phyloP scores from a whole-genome alignment of 2,329 filamentous ascomycete genomes.

The Sporothrix dimorphospora region DNA sequence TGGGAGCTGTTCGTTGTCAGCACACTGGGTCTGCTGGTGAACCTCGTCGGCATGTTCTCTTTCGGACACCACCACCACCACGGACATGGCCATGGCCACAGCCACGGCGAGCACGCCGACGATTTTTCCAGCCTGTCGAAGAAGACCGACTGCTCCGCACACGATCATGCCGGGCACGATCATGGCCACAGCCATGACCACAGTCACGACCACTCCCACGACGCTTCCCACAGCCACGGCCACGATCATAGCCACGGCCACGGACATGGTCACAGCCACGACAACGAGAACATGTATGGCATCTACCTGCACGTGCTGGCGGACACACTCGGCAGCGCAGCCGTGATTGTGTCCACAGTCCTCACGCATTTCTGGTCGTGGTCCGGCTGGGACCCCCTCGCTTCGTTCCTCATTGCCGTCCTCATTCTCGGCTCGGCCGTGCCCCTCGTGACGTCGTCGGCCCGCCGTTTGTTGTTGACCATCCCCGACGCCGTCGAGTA shows the following conservation, averaged over 20 bases:
- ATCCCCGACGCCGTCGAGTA: constrained; percentile 87
- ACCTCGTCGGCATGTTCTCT: constrained; percentile 86
- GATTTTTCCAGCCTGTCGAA: constrained; percentile 30
- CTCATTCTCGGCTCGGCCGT: constrained; percentile 92
- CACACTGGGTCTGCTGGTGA: constrained; percentile 81
- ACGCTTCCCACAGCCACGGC: constrained; percentile 42
- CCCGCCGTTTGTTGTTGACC: constrained; percentile 79
- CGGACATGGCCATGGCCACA: constrained; percentile 42
- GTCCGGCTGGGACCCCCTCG: constrained; percentile 92
- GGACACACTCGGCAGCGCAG: constrained; percentile 90
- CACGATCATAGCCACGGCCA: constrained; percentile 41
- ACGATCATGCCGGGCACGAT: constrained; percentile 37
- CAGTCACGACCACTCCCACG: constrained; percentile 46
- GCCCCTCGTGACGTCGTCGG: constrained; percentile 83
- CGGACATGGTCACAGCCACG: constrained; percentile 58
- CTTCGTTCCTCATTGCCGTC: constrained; percentile 89
- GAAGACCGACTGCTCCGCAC: constrained; percentile 43
- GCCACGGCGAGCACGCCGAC: constrained; percentile 42
- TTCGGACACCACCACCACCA: constrained; percentile 71
- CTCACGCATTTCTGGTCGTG: constrained; percentile 87
- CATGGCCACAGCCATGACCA: constrained; percentile 43
- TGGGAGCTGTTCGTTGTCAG: constrained; percentile 89
- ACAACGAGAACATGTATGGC: constrained; percentile 97
- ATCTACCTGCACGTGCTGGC: constrained; percentile 96
- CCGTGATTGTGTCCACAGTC: constrained; percentile 88